These are phyloP conservation scores for Fraxinus velutina DNA, from an alignment of 305 asterid genomes.

Conservation along the genomic window DNA sequence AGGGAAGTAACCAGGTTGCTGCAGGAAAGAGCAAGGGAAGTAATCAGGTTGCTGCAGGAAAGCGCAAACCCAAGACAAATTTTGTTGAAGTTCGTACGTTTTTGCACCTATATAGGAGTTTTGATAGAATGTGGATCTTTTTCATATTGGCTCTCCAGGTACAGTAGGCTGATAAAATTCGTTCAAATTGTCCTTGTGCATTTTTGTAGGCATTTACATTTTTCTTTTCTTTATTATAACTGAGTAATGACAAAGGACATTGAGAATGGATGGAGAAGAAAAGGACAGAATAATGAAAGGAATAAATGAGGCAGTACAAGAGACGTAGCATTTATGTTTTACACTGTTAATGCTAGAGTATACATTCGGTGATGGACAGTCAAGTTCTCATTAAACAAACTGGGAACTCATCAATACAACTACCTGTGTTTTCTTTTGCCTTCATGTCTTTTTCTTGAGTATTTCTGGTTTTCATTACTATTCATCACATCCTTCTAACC, in stretches of 20 bases:
- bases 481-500: not conserved
- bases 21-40: constrained; percentile 57
- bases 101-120: constrained; percentile 93
- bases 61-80: constrained; percentile 86
- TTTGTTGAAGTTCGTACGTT: constrained; percentile 96
- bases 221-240: constrained; percentile 15
- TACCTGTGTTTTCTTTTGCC: not conserved
- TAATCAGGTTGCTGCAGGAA: constrained; percentile 49
- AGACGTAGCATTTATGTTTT: not conserved
- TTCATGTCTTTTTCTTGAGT: not conserved
- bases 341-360: not conserved
- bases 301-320: constrained; percentile 1
- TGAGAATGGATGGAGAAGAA: constrained; percentile 2
- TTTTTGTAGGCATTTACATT: constrained; percentile 1
- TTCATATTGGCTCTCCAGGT: constrained; percentile 94
- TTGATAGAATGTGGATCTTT: constrained; percentile 95
- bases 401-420: not conserved
- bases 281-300: constrained; percentile 11
- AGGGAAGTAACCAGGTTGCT: constrained; percentile 47
- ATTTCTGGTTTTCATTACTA: not conserved
- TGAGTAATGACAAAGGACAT: constrained; percentile 11
- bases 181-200: constrained; percentile 5
- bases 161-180: constrained; percentile 11
- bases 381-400: not conserved
- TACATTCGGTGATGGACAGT: not conserved